These are phyloP conservation scores for Pilatotrama ljubarskyi DNA, from an alignment of 768 basidiomycete species.

Conservation along the genomic window DNA sequence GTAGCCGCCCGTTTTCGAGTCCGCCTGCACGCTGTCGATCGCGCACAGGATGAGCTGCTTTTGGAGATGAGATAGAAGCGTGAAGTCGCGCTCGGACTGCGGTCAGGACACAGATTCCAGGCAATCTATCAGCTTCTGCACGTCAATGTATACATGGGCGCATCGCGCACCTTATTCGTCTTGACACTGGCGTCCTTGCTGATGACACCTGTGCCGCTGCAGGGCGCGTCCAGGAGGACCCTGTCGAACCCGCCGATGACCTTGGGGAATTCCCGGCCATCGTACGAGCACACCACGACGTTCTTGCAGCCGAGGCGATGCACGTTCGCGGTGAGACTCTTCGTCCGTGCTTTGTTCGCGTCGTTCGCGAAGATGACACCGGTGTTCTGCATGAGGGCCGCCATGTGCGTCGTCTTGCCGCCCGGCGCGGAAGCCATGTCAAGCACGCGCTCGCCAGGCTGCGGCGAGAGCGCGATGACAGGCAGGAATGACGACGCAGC, in stretches of 20 bases:
- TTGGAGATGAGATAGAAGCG: constrained; percentile 93
- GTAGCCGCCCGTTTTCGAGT: constrained; percentile 89
- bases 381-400: constrained; percentile 95
- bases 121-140: background rate
- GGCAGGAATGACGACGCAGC: constrained; percentile 99
- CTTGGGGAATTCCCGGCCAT: constrained; percentile 96
- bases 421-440: constrained; percentile 99
- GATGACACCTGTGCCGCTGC: constrained; percentile 97
- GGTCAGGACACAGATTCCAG: background rate
- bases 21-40: constrained; percentile 90
- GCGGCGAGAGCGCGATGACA: constrained; percentile 91
- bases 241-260: constrained; percentile 99
- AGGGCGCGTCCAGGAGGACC: constrained; percentile 96
- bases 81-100: constrained; percentile 94
- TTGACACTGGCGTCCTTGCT: constrained; percentile 98
- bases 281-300: constrained; percentile 95
- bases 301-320: constrained; percentile 98
- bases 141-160: constrained; percentile 10
- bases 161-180: constrained; percentile 82
- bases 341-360: constrained; percentile 89
- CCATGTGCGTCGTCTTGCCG: constrained; percentile 97
- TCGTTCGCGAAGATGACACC: constrained; percentile 99
- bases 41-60: constrained; percentile 98
- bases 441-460: constrained; percentile 89
- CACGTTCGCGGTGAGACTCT: constrained; percentile 94